These are phyloP conservation scores for Kandelia obovata DNA, from an alignment of 345 rosid species.

Conservation along the genomic window DNA sequence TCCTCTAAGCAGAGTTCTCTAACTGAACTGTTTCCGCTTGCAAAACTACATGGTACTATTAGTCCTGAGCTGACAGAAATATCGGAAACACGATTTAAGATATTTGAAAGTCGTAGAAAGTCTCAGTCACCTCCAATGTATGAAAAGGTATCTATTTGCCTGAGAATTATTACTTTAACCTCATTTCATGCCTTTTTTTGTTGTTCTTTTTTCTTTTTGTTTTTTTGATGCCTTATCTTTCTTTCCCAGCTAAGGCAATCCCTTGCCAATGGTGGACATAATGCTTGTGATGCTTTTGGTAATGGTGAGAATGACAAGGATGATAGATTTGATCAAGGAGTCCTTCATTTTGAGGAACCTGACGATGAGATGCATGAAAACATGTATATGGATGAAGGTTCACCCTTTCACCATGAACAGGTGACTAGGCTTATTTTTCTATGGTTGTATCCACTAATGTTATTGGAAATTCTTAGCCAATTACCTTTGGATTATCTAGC, in stretches of 20 bases:
- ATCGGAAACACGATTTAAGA: constrained; percentile 46
- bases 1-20: constrained; percentile 36
- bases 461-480: constrained; percentile 2
- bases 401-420: constrained; percentile 29
- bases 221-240: constrained; percentile 18
- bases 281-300: constrained; percentile 33
- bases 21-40: constrained; percentile 68
- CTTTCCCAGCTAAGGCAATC: constrained; percentile 68
- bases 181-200: constrained; percentile 8
- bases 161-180: neutral
- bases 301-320: constrained; percentile 33
- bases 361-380: constrained; percentile 48
- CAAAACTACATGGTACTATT: constrained; percentile 61
- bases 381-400: constrained; percentile 54
- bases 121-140: constrained; percentile 49
- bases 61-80: constrained; percentile 65
- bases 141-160: constrained; percentile 56
- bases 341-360: constrained; percentile 48
- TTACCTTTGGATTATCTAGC: constrained; percentile 30
- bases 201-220: constrained; percentile 9
- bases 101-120: constrained; percentile 26
- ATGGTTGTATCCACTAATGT: constrained; percentile 8
- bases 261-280: constrained; percentile 47
- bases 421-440: constrained; percentile 25
- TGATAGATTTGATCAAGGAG: constrained; percentile 42